Evolutionary conservation across 2,329 filamentous ascomycete genomes (phyloP).

Genomic region (Cordyceps tenuipes): DNA sequence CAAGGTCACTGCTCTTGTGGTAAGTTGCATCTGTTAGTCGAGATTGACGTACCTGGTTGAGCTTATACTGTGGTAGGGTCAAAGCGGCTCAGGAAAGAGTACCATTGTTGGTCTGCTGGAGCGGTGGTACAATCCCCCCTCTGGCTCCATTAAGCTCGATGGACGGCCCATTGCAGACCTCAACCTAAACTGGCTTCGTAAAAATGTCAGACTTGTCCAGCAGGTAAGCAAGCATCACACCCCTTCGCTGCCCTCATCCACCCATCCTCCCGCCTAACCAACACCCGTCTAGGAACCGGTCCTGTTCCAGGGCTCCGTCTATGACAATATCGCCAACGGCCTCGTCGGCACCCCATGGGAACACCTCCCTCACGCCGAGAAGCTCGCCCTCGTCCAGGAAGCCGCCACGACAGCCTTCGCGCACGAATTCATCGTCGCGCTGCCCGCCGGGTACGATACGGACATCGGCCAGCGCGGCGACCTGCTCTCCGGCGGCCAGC

Average conservation of each 20-base stretch:
- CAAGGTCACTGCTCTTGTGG: constrained; percentile 35
- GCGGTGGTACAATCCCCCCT: constrained; percentile 29
- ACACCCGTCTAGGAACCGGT: constrained; percentile 28
- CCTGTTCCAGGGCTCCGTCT: constrained; percentile 41
- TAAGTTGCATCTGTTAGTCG: constrained; percentile 25
- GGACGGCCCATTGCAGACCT: constrained; percentile 25
- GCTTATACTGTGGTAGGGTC: constrained; percentile 19
- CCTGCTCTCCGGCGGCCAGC: constrained; percentile 57
- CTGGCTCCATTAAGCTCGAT: constrained; percentile 29
- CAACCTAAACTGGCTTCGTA: constrained; percentile 32
- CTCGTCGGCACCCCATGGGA: constrained; percentile 34
- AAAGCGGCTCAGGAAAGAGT: constrained; percentile 31
- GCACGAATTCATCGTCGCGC: constrained; percentile 39
- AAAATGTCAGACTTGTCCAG: constrained; percentile 30
- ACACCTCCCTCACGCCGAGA: constrained; percentile 30
- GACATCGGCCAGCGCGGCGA: constrained; percentile 55
- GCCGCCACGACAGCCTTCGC: constrained; percentile 43
- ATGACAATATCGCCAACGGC: constrained; percentile 46
- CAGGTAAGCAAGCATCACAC: constrained; percentile 16
- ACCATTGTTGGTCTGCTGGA: constrained; percentile 32
- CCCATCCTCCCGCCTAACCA: background rate
- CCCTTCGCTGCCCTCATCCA: background rate
- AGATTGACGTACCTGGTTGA: background rate
- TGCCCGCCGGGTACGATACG: constrained; percentile 43
- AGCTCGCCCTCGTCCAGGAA: constrained; percentile 33